phyloP scores from a whole-genome alignment of 2,329 filamentous ascomycete species.

The Penicillium sp. region DNA sequence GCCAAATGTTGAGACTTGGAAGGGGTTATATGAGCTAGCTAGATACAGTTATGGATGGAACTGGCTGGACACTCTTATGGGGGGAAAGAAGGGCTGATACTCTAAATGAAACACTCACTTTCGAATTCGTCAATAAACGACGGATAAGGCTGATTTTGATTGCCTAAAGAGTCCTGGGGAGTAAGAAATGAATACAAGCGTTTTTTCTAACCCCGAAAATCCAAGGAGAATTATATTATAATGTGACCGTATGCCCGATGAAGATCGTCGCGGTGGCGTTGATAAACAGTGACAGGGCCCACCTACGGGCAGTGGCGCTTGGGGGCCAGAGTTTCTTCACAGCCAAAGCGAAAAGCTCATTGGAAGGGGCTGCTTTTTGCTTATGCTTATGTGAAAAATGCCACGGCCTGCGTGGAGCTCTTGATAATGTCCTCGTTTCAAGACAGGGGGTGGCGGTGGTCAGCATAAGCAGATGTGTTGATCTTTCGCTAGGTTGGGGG shows the following conservation, averaged over 20 bases:
- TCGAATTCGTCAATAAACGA: not conserved
- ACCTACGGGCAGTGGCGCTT: not conserved
- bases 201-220: not conserved
- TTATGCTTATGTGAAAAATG: not conserved
- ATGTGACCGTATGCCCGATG: not conserved
- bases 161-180: not conserved
- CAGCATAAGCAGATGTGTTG: not conserved
- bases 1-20: conserved; percentile 24
- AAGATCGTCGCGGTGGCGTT: not conserved
- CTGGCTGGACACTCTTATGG: conserved; percentile 6
- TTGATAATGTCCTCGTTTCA: not conserved
- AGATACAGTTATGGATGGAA: conserved; percentile 7
- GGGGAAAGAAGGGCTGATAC: not conserved
- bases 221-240: not conserved
- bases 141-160: not conserved
- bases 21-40: conserved; percentile 22
- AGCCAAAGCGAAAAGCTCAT: not conserved
- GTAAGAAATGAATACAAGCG: not conserved
- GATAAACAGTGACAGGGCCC: not conserved
- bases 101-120: no score
- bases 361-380: not conserved
- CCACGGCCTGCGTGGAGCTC: not conserved
- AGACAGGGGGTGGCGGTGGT: not conserved
- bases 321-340: not conserved
- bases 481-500: not conserved